Base-by-base conservation (phyloP, 2,329 filamentous ascomycete species). In the Penicillium italicum region DNA sequence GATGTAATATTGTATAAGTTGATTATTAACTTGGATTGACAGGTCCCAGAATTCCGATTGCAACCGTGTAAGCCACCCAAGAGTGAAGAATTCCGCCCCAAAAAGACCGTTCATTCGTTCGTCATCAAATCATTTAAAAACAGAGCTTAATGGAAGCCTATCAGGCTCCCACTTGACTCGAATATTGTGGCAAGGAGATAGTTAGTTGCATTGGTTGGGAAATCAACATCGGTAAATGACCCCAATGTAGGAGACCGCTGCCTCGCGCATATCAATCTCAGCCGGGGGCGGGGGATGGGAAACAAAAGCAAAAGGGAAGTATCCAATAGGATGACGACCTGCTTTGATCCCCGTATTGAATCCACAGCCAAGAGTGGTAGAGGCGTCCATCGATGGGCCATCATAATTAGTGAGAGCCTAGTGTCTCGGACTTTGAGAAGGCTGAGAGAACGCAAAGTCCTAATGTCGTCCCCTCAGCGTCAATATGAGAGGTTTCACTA, bases 121-220 rank as follows among this genome's bases (percentile, higher is more conserved):
- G 58, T 65, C 62, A 48, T 64, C n/a, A 54, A 36, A 42, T 62
- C 59, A 51, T 63, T 49, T 30, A 48, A 24, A 14, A 40, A 34
- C 12, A 30, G 28, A 34, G 16, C 22, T n/a, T 24, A n/a, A 28
- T 24, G 9, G 7, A 24, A 20, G 8, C 20, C 28, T 28, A 16
- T 36, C 22, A 7, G 26, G 20, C 38, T 34, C 12, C 12, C 24
- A 46, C 2, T 30, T 33, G 6, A 9, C 22, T 50, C 30, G 7
- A 24, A 28, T 4, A n/a, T 20, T 34, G 41, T 20, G 22, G 28
- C 36, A 22, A 55, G 22, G n/a, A 18, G 34, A 28, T 5, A 20
- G 22, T n/a, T 30, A n/a, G n/a, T n/a, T n/a, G n/a, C n/a, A n/a
- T n/a, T 33, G 24, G 8, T 24, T 18, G n/a, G n/a, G 20, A 6